phyloP scores from a whole-genome alignment of 257 asterid species.

The Nicotiana obtusifolia region DNA sequence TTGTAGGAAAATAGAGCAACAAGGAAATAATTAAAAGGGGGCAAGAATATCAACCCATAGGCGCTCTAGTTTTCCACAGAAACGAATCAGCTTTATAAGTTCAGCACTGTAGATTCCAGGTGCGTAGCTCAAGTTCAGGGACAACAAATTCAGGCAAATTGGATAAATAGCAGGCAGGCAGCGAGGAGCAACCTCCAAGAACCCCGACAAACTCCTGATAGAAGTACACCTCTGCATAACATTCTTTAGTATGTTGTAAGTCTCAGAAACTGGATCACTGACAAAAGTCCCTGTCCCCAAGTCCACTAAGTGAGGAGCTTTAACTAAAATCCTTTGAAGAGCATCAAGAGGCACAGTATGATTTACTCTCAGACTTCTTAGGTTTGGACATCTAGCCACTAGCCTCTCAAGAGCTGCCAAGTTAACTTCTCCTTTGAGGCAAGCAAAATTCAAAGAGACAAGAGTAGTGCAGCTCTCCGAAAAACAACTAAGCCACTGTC shows the following conservation, averaged over 20 bases:
- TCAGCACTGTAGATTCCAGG: constrained; percentile 42
- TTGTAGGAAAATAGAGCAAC: not conserved
- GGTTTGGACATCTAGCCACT: constrained; percentile 56
- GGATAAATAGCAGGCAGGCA: constrained; percentile 63
- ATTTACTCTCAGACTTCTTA: constrained; percentile 57
- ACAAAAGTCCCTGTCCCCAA: constrained; percentile 64
- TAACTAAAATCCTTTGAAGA: constrained; percentile 56
- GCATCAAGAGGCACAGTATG: constrained; percentile 54
- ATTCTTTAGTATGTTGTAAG: constrained; percentile 33
- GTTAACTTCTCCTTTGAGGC: constrained; percentile 77
- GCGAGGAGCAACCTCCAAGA: constrained; percentile 38
- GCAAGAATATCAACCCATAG: constrained; percentile 53
- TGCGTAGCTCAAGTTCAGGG: constrained; percentile 76
- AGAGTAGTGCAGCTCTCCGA: constrained; percentile 69
- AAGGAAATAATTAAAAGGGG: not conserved
- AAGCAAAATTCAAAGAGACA: constrained; percentile 69
- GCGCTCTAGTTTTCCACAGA: constrained; percentile 62
- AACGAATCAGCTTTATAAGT: constrained; percentile 50
- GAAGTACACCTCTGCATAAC: constrained; percentile 44
- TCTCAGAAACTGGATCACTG: constrained; percentile 50
- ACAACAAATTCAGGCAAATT: constrained; percentile 48
- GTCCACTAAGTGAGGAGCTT: constrained; percentile 66
- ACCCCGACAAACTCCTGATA: constrained; percentile 69
- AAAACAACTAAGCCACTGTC: constrained; percentile 83
- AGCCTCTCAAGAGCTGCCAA: constrained; percentile 68